Percentiles rank a stretch among this genome's conserved stretches.
phyloP scores from a whole-genome alignment of 148 eudicot genomes.

The Tetragonia tetragonoides region DNA sequence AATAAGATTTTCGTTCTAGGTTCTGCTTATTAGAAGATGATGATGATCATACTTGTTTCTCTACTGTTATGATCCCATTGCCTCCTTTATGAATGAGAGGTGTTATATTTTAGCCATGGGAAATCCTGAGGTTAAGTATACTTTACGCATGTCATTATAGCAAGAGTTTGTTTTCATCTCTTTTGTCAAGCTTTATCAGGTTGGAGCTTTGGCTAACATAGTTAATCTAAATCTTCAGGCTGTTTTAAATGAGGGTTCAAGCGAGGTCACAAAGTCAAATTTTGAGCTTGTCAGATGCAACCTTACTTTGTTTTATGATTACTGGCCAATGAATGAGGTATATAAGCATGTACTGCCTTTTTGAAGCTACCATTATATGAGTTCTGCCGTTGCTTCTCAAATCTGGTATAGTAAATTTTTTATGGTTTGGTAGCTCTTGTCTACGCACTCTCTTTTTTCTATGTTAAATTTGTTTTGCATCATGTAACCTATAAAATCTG shows the following conservation, averaged over 20 bases:
- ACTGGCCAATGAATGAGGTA: conserved; percentile 96
- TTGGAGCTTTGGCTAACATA: conserved; percentile 8
- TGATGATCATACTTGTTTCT: background rate
- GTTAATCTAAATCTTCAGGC: conserved; percentile 33
- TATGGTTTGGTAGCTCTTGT: background rate
- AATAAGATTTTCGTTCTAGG: background rate
- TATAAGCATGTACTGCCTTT: background rate
- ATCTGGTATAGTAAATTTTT: background rate
- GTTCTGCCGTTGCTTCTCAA: too few relatives aligned
- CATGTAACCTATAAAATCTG: background rate
- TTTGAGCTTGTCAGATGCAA: conserved; percentile 81
- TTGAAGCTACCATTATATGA: background rate
- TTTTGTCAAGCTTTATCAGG: background rate
- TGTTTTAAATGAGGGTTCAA: conserved; percentile 34
- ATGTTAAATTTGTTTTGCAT: background rate
- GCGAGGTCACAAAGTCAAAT: conserved; percentile 27
- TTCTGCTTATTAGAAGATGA: background rate
- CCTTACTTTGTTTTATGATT: conserved; percentile 69
- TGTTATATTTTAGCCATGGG: background rate
- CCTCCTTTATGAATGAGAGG: background rate
- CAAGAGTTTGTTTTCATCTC: background rate
- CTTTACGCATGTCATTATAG: background rate
- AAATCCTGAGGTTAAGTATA: background rate
- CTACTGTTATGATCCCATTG: background rate
- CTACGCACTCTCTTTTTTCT: background rate